Base-by-base conservation (phyloP, 2,329 filamentous ascomycete genomes). In the Paraconiothyrium brasiliense region DNA sequence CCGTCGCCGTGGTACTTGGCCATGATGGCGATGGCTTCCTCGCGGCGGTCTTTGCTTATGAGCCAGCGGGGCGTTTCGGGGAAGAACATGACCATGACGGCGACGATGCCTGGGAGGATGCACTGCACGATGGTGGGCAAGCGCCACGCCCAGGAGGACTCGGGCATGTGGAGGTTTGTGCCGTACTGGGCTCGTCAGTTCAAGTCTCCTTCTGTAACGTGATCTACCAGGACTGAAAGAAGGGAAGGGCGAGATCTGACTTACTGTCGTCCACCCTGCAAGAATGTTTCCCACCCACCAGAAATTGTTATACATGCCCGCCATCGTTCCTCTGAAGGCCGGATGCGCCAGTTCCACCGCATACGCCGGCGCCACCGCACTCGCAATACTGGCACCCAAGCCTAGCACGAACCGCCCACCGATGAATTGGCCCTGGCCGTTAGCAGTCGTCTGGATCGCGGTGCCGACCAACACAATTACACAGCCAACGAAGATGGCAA, bases 21-120 rank as follows among this genome's bases (percentile, higher is more conserved):
- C 58, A 91, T 80, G n/a, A 88, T 82, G 1, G 81, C 77, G 46
- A 85, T 79, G 0, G 86, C 87, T 68, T 89, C 84, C 30, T 88
- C 86, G 10, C 81, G 76, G 16, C 84, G 83, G 50, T 86, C 84
- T 39, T 86, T 82, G 52, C 81, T 80, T 32, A 87, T 82, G 9
- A 88, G 78, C 86, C 86, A 89, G 58, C 87, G 78, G 0, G 87
- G 87, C 0, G 85, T 86, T 66, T 89, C 87, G 0, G 87, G 86
- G 3, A 89, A 79, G 63, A 87, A 82, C 67, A 83, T 83, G n/a
- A 85, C 78, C 4, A 82, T 69, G 43, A 74, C 58, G 69, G 84
- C 80, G 37, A 86, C 81, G 3, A 87, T 66, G 11, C 61, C 59
- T 0, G 74, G 72, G 11, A 76, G 59, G 47, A 71, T 64, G 58